phyloP scores from a whole-genome alignment of 139 green algal genomes.

The Chlamydomonas incerta region DNA sequence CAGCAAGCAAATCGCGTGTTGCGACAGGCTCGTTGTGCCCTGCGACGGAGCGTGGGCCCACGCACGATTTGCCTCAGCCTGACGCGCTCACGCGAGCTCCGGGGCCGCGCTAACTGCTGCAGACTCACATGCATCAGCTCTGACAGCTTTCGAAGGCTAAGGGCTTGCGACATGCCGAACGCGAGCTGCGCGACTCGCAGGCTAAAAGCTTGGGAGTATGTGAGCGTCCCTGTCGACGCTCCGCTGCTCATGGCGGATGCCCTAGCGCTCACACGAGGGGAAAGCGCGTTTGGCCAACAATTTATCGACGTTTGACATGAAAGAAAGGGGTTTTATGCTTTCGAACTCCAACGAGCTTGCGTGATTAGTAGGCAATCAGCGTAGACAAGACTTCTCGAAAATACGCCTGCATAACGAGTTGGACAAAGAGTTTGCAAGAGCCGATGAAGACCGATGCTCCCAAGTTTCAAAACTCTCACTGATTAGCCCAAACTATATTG shows the following conservation, averaged over 20 bases:
- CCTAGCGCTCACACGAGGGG: background rate
- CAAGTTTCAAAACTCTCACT: no score
- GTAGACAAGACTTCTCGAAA: no score
- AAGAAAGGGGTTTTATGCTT: background rate
- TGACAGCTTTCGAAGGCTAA: slow-evolving; percentile 70
- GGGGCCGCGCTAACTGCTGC: no score
- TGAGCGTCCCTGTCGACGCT: background rate
- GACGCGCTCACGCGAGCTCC: no score
- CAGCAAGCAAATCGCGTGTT: slow-evolving; percentile 58
- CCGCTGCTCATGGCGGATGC: slow-evolving; percentile 18
- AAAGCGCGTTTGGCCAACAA: background rate
- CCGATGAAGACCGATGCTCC: no score
- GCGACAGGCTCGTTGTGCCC: slow-evolving; percentile 35
- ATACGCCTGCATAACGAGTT: no score
- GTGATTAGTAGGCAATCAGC: no score
- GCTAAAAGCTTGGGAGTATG: background rate
- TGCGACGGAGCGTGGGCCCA: slow-evolving; percentile 29
- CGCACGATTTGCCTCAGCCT: no score
- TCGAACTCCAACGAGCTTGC: background rate
- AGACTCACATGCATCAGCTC: slow-evolving; percentile 64
- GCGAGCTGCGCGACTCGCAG: background rate
- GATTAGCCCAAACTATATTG: no score
- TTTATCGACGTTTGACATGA: background rate
- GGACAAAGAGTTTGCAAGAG: no score
- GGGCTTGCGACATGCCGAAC: slow-evolving; percentile 56